A percentile compares a stretch with the other conserved stretches of the same genome.
phyloP scores from a whole-genome alignment of 225 moss, liverwort and hornwort species.

The Thuidium tamariscinum region DNA sequence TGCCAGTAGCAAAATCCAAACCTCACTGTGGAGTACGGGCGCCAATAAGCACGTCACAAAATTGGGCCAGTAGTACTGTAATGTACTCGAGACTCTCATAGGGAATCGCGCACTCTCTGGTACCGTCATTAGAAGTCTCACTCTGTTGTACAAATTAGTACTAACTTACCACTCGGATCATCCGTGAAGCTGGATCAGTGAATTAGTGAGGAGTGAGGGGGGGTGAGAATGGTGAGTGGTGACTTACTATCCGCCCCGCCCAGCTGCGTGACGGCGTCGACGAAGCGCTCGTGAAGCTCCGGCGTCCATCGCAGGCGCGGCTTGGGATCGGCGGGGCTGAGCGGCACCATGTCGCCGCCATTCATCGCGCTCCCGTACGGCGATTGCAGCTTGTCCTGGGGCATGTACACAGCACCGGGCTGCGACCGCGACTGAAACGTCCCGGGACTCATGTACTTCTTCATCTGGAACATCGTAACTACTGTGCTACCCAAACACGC shows the following conservation, averaged over 20 bases:
- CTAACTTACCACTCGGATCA: not conserved
- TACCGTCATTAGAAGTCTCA: not conserved
- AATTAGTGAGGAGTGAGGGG: not conserved
- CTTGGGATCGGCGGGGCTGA: conserved; percentile 49
- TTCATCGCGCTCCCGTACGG: conserved; percentile 34
- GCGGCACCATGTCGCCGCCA: conserved; percentile 32
- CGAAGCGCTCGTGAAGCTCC: conserved; percentile 49
- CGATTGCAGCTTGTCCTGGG: conserved; percentile 26
- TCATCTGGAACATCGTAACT: conserved; percentile 36
- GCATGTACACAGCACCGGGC: conserved; percentile 5
- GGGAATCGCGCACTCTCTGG: not conserved
- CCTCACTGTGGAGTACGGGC: not conserved
- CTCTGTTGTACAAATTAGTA: not conserved
- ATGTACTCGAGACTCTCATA: not conserved
- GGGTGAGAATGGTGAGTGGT: not conserved
- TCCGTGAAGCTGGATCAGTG: not conserved
- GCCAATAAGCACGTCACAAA: not conserved
- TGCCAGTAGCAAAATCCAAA: not conserved
- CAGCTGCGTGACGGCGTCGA: conserved; percentile 44
- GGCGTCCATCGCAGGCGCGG: conserved; percentile 48
- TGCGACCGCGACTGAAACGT: conserved; percentile 25
- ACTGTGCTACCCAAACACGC: not conserved
- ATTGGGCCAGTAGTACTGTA: not conserved
- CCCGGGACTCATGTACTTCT: conserved; percentile 41
- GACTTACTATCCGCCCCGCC: conserved; percentile 47